Percentiles rank a stretch among this genome's conserved stretches.
phyloP scores from a whole-genome alignment of 2,329 filamentous ascomycete species.

The Claviceps africana region DNA sequence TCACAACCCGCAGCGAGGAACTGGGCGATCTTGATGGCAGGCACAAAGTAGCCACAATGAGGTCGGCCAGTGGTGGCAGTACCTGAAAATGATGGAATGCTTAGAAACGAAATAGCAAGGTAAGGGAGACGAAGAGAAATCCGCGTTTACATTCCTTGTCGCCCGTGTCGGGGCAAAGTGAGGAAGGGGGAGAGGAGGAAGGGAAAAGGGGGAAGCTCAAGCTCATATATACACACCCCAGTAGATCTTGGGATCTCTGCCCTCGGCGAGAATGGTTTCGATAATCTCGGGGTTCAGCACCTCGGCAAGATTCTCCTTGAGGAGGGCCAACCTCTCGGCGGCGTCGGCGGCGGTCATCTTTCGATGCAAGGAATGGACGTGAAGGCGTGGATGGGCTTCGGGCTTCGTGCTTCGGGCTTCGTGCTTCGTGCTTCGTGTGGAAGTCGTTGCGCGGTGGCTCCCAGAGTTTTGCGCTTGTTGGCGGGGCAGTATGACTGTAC shows the following conservation, averaged over 20 bases:
- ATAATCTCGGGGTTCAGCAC: slow-evolving; percentile 75
- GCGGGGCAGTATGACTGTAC: background rate
- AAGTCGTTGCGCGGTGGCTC: background rate
- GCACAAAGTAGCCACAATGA: slow-evolving; percentile 81
- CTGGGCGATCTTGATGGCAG: slow-evolving; percentile 80
- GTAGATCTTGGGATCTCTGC: slow-evolving; percentile 65
- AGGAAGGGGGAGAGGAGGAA: too few species aligned
- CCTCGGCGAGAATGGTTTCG: slow-evolving; percentile 55
- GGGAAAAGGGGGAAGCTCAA: too few species aligned
- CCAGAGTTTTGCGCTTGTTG: background rate
- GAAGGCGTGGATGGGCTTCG: too few species aligned
- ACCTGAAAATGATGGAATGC: too few species aligned
- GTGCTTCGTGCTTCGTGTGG: background rate
- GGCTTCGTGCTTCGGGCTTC: background rate
- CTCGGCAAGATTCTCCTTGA: slow-evolving; percentile 69
- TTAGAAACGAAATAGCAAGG: too few species aligned
- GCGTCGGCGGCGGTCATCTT: slow-evolving; percentile 16
- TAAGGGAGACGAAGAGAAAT: background rate
- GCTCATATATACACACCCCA: slow-evolving; percentile 42
- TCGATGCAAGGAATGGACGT: too few species aligned
- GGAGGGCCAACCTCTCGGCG: slow-evolving; percentile 57
- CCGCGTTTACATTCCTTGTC: background rate
- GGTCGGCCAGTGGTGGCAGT: slow-evolving; percentile 78
- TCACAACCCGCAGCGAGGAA: slow-evolving; percentile 74
- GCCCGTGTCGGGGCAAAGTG: background rate